Evolutionary conservation across 2,329 filamentous ascomycete species (phyloP).

Genomic region (Penicillium freii): DNA sequence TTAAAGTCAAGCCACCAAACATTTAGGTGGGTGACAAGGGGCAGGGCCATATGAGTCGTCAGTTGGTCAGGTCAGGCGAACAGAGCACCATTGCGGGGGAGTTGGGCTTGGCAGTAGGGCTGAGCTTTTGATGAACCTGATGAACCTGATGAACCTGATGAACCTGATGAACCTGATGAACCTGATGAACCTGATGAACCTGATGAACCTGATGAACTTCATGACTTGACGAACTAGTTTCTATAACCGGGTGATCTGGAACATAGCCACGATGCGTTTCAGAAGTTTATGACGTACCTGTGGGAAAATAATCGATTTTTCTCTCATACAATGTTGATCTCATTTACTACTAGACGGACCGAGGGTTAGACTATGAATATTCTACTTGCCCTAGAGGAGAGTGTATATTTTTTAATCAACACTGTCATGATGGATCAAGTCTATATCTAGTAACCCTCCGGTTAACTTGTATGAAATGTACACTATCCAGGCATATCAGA

Average conservation of each 20-base stretch:
- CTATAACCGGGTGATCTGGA: background rate
- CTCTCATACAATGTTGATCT: background rate
- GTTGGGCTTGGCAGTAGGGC: conserved; percentile 7
- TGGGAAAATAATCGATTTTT: background rate
- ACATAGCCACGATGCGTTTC: background rate
- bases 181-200: background rate
- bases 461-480: background rate
- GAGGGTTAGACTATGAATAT: background rate
- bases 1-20: background rate
- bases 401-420: background rate
- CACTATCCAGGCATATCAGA: background rate
- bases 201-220: background rate
- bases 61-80: conserved; percentile 24
- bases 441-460: background rate
- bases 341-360: background rate
- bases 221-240: background rate
- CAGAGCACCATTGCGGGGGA: background rate
- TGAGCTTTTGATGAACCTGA: background rate
- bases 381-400: background rate
- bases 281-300: background rate
- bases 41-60: conserved; percentile 5
- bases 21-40: conserved; percentile 7
- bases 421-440: background rate
- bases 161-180: background rate
- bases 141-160: background rate